These are phyloP conservation scores for Rutstroemia sp. DNA, from an alignment of 2,329 filamentous ascomycete genomes.

Conservation along the genomic window DNA sequence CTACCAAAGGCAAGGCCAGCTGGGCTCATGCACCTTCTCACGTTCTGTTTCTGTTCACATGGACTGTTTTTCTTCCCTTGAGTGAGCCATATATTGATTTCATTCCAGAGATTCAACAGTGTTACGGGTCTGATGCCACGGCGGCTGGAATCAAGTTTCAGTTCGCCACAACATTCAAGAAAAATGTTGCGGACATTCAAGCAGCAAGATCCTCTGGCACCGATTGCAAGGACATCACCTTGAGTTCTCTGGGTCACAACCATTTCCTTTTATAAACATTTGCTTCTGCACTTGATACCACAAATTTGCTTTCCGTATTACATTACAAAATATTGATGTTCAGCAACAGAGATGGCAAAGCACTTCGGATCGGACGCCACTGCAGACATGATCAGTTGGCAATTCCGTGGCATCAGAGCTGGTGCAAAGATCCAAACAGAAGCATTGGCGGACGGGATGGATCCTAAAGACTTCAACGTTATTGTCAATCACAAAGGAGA, in stretches of 20 bases:
- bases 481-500: slow-evolving; percentile 9
- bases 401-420: slow-evolving; percentile 48
- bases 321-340: slow-evolving; percentile 9
- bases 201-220: slow-evolving; percentile 23
- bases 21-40: not conserved
- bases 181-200: slow-evolving; percentile 31
- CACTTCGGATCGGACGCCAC: slow-evolving; percentile 10
- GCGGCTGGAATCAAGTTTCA: slow-evolving; percentile 26
- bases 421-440: slow-evolving; percentile 41
- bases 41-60: not conserved
- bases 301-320: not conserved
- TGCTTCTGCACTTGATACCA: not conserved
- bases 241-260: not conserved
- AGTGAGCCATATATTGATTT: slow-evolving; percentile 8
- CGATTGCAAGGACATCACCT: slow-evolving; percentile 22
- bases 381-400: slow-evolving; percentile 39
- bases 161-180: slow-evolving; percentile 28
- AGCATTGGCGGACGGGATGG: slow-evolving; percentile 27
- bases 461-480: slow-evolving; percentile 8
- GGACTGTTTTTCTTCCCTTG: not conserved
- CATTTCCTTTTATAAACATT: not conserved
- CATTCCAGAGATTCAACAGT: slow-evolving; percentile 6
- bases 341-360: slow-evolving; percentile 9
- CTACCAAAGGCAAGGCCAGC: not conserved
- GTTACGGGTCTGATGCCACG: slow-evolving; percentile 43